phyloP scores from a whole-genome alignment of 768 basidiomycete species.

The Pholiota molesta region DNA sequence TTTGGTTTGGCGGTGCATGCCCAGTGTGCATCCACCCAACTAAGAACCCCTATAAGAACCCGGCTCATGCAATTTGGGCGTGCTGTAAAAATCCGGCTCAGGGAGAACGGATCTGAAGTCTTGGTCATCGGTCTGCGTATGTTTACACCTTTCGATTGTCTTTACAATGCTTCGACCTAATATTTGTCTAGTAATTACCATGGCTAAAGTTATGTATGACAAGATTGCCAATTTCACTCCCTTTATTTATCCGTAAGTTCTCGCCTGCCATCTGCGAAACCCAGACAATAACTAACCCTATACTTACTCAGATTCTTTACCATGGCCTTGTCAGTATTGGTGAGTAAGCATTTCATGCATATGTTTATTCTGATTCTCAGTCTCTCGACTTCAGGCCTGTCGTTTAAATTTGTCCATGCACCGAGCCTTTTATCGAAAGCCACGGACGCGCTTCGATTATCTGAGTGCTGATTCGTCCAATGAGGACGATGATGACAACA shows the following conservation, averaged over 20 bases:
- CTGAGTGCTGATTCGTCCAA: not conserved
- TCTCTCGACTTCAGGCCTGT: not conserved
- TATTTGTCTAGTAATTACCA: not conserved
- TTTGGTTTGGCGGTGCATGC: not conserved
- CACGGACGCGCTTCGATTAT: not conserved
- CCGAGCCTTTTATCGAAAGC: not conserved
- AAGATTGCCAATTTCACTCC: not conserved
- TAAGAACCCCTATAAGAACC: not conserved
- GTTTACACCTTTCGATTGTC: not conserved
- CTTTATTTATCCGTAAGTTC: not conserved
- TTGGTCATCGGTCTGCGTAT: not conserved
- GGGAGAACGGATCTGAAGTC: not conserved
- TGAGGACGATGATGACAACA: not conserved
- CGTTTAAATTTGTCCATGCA: constrained; percentile 1
- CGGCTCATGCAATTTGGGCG: not conserved
- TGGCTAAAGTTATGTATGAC: not conserved
- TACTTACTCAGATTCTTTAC: not conserved
- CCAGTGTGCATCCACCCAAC: not conserved
- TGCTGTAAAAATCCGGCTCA: not conserved
- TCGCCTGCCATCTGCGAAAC: not conserved
- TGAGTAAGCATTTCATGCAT: not conserved
- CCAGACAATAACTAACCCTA: not conserved
- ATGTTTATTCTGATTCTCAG: not conserved
- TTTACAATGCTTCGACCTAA: not conserved
- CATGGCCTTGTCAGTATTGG: not conserved